A percentile compares a stretch with the other conserved stretches of the same genome.
Evolutionary conservation across 495 filamentous ascomycete species (phyloP).

Genomic region (Articulospora tetracladia): DNA sequence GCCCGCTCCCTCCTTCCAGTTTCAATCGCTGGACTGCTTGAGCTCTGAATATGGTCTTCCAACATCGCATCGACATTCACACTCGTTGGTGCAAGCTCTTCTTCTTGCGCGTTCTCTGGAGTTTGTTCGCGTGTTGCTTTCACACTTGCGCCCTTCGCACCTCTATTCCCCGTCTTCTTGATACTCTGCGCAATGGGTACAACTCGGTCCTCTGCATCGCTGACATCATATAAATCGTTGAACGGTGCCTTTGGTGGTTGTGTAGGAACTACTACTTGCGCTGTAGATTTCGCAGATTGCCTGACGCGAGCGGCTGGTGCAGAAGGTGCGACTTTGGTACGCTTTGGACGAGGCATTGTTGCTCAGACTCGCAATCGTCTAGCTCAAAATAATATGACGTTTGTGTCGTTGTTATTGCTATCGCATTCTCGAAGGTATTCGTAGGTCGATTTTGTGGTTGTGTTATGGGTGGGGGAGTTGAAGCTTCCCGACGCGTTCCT

Average conservation of each 20-base stretch:
- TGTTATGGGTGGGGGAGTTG: not conserved
- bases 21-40: slow-evolving; percentile 25
- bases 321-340: slow-evolving; percentile 35
- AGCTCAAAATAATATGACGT: not conserved
- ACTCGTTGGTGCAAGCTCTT: not conserved
- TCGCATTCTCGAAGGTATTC: slow-evolving; percentile 14
- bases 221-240: slow-evolving; percentile 21
- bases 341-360: slow-evolving; percentile 40
- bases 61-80: not conserved
- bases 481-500: not conserved
- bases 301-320: slow-evolving; percentile 22
- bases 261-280: not conserved
- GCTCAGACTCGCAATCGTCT: not conserved
- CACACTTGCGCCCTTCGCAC: not conserved
- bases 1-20: slow-evolving; percentile 18
- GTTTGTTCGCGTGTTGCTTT: not conserved
- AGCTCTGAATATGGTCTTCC: slow-evolving; percentile 2
- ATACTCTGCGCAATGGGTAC: slow-evolving; percentile 11
- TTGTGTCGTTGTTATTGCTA: not conserved
- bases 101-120: not conserved
- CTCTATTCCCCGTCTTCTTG: slow-evolving; percentile 11
- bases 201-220: slow-evolving; percentile 18
- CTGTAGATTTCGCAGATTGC: slow-evolving; percentile 10
- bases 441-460: not conserved
- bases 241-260: not conserved